A percentile compares a stretch with the other conserved stretches of the same genome.
Evolutionary conservation across 73 alveolate genomes (phyloP).

Genomic region (Paramecium pentaurelia): DNA sequence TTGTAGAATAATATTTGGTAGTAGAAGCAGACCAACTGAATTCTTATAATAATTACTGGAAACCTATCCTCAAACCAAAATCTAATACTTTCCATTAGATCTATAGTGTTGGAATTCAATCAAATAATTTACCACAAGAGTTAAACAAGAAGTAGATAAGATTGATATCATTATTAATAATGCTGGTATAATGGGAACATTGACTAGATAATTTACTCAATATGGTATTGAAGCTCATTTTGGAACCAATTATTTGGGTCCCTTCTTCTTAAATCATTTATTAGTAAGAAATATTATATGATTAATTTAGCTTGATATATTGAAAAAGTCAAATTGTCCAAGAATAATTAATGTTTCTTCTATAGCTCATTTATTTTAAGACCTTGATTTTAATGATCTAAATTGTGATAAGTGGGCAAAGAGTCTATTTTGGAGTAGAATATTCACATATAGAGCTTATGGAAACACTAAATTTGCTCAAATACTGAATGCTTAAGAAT

Average conservation of each 20-base stretch:
- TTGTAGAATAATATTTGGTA: slow-evolving; percentile 23
- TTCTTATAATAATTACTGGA: background rate
- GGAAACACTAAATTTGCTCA: slow-evolving; percentile 4
- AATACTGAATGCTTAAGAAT: background rate
- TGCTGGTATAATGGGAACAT: slow-evolving; percentile 49
- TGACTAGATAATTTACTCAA: slow-evolving; percentile 11
- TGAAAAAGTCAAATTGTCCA: slow-evolving; percentile 4
- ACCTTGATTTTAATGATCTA: background rate
- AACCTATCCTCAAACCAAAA: background rate
- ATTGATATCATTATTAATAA: slow-evolving; percentile 45
- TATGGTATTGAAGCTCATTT: slow-evolving; percentile 27
- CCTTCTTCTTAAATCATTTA: background rate
- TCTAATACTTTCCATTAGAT: background rate
- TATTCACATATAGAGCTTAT: slow-evolving; percentile 18
- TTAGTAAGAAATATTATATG: background rate
- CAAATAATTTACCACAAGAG: background rate
- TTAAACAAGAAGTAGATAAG: background rate
- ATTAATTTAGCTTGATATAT: background rate
- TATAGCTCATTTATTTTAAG: background rate
- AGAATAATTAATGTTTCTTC: slow-evolving; percentile 54
- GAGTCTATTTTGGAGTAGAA: background rate
- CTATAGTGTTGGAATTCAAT: slow-evolving; percentile 9
- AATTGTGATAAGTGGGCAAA: background rate
- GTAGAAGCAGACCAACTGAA: background rate
- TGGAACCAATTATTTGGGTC: slow-evolving; percentile 52